phyloP scores from a whole-genome alignment of 2,329 filamentous ascomycete species.

The Neofusicoccum cordaticola region DNA sequence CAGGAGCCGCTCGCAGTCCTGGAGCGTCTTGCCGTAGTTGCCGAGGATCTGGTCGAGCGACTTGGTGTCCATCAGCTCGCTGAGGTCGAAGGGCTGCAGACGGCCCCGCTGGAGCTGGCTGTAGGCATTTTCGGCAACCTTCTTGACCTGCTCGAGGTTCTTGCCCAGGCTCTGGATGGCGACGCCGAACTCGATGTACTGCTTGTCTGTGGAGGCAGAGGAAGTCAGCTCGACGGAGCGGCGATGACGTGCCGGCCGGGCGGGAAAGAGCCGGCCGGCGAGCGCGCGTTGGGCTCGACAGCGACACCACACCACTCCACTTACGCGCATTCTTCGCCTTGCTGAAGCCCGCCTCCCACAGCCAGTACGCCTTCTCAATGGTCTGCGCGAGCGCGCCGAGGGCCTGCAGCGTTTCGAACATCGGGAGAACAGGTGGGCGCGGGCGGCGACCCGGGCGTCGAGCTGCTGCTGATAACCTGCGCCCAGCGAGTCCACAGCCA shows the following conservation, averaged over 20 bases:
- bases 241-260: neutral
- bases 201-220: slow-evolving; percentile 16
- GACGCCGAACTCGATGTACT: slow-evolving; percentile 22
- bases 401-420: slow-evolving; percentile 7
- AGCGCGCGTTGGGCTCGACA: neutral
- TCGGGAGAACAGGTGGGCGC: neutral
- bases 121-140: slow-evolving; percentile 19
- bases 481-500: neutral
- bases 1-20: slow-evolving; percentile 20
- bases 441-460: neutral
- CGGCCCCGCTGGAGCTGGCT: slow-evolving; percentile 6
- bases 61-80: slow-evolving; percentile 11
- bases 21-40: slow-evolving; percentile 20
- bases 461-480: neutral
- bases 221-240: neutral
- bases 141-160: slow-evolving; percentile 20
- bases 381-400: slow-evolving; percentile 9
- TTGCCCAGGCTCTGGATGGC: slow-evolving; percentile 14
- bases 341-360: slow-evolving; percentile 20
- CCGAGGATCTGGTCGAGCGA: slow-evolving; percentile 22
- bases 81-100: neutral
- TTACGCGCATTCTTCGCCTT: slow-evolving; percentile 20
- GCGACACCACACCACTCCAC: slow-evolving; percentile 1
- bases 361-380: slow-evolving; percentile 17
- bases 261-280: neutral